Evolutionary conservation across 2,329 filamentous ascomycete genomes (phyloP).

Genomic region (Mariannaea elegans): DNA sequence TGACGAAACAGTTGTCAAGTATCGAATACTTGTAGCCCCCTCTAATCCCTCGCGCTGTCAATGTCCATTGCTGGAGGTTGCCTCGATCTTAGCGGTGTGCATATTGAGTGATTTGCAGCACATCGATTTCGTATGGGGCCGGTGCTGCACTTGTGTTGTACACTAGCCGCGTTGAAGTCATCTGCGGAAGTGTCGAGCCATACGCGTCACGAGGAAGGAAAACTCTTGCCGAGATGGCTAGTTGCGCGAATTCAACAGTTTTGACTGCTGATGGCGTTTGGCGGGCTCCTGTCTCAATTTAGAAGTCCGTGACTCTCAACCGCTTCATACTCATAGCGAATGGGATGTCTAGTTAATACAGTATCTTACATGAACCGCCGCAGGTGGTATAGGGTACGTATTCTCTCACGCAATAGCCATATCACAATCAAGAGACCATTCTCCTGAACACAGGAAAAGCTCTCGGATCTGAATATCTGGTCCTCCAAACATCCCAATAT

Average conservation of each 20-base stretch:
- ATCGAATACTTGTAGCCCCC: no score
- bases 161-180: neutral
- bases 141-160: neutral
- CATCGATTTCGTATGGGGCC: conserved; percentile 14
- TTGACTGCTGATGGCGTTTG: neutral
- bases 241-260: neutral
- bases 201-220: neutral
- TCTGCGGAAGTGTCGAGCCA: neutral
- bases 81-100: conserved; percentile 20
- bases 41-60: no score
- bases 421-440: neutral
- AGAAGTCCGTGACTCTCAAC: neutral
- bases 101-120: conserved; percentile 23
- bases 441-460: no score
- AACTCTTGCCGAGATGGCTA: neutral
- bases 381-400: conserved; percentile 25
- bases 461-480: no score
- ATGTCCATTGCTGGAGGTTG: no score
- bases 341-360: neutral
- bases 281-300: neutral
- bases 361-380: neutral
- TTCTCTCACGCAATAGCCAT: neutral
- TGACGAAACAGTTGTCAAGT: neutral
- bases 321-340: neutral
- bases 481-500: no score